These are phyloP conservation scores for Tubosaeta sp. DNA, from an alignment of 768 basidiomycete genomes.

Conservation along the genomic window DNA sequence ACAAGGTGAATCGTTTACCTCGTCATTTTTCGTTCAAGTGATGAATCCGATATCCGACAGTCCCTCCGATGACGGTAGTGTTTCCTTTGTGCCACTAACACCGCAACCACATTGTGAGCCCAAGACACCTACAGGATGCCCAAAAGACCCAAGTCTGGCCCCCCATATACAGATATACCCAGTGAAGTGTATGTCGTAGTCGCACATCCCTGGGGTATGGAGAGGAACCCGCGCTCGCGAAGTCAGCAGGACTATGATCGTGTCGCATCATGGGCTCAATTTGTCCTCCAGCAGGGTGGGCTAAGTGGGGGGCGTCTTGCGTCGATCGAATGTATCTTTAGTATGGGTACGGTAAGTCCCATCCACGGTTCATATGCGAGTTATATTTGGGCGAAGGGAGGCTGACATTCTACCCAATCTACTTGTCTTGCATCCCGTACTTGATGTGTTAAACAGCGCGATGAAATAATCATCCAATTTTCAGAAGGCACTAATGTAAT, in stretches of 20 bases:
- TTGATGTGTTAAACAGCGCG: constrained; percentile 15
- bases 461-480: constrained; percentile 29
- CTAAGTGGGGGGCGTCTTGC: constrained; percentile 9
- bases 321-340: constrained; percentile 21
- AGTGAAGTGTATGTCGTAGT: constrained; percentile 23
- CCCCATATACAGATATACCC: constrained; percentile 24
- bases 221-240: constrained; percentile 1
- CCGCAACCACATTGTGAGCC: neutral
- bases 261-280: constrained; percentile 23
- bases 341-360: constrained; percentile 30
- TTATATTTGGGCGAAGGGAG: neutral
- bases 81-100: constrained; percentile 2
- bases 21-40: neutral
- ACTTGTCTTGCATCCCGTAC: neutral
- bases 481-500: constrained; percentile 19
- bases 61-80: neutral
- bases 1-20: constrained; percentile 8
- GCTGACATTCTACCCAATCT: constrained; percentile 1
- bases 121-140: constrained; percentile 13
- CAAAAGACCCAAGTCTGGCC: constrained; percentile 20
- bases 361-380: neutral
- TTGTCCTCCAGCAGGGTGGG: constrained; percentile 21
- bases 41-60: constrained; percentile 19
- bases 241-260: constrained; percentile 14
- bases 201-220: constrained; percentile 22